These are phyloP conservation scores for Excoecaria cochinchinensis DNA, from an alignment of 345 rosid species.

Conservation along the genomic window DNA sequence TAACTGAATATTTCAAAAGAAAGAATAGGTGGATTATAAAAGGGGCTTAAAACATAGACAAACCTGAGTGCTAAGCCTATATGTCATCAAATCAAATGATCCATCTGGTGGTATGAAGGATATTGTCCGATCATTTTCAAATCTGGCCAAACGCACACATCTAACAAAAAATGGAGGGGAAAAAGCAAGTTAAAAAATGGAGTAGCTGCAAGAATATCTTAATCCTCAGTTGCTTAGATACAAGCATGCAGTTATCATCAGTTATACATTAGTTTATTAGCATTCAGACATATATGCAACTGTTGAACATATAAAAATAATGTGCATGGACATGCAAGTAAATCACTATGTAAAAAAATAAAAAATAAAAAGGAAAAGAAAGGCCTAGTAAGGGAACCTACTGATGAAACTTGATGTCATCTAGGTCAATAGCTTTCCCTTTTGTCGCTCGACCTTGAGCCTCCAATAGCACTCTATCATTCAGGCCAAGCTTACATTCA, in stretches of 20 bases:
- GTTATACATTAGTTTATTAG: neutral
- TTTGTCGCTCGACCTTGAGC: slow-evolving; percentile 93
- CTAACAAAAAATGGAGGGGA: slow-evolving; percentile 28
- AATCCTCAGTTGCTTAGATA: neutral
- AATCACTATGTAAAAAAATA: neutral
- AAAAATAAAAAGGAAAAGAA: neutral
- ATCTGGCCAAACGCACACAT: slow-evolving; percentile 95
- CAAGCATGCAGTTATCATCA: neutral
- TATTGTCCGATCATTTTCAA: slow-evolving; percentile 93
- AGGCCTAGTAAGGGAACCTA: slow-evolving; percentile 30
- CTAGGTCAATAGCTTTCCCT: slow-evolving; percentile 94
- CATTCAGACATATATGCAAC: neutral
- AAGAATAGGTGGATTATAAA: neutral
- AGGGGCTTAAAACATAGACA: slow-evolving; percentile 17
- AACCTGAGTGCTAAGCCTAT: slow-evolving; percentile 96
- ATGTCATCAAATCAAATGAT: slow-evolving; percentile 95
- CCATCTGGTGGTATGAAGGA: slow-evolving; percentile 99
- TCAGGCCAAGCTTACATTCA: slow-evolving; percentile 95
- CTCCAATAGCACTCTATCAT: slow-evolving; percentile 90
- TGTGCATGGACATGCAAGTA: neutral
- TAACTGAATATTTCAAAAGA: neutral
- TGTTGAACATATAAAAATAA: neutral
- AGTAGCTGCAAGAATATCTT: neutral
- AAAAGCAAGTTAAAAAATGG: neutral
- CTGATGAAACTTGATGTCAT: slow-evolving; percentile 98